Conservation (phyloP, 1,139 yeast species). For the Hyphopichia fennica region DNA sequence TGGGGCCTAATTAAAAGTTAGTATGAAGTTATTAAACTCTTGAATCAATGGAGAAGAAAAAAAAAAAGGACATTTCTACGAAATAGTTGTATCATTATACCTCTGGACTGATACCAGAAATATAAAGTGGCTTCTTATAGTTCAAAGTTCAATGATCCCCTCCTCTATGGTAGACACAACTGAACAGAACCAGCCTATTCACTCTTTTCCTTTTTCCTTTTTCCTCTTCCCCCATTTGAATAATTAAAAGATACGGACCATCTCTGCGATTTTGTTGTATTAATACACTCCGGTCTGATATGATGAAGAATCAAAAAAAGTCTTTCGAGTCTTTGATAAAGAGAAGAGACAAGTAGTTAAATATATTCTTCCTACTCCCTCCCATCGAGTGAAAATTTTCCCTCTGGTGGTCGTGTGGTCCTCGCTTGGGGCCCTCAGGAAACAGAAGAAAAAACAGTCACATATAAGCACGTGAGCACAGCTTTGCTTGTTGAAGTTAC, state of each 20-base stretch:
- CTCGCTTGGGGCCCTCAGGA: background rate
- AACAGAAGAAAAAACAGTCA: constrained; percentile 14
- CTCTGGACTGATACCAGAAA: background rate
- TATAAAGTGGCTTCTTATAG: background rate
- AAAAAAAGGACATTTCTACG: background rate
- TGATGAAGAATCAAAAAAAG: constrained; percentile 15
- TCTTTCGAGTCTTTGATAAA: background rate
- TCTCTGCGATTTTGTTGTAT: constrained; percentile 76
- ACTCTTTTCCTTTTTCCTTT: background rate
- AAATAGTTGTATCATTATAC: constrained; percentile 4
- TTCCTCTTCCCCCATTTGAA: too few species aligned
- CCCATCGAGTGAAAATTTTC: background rate
- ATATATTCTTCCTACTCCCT: background rate
- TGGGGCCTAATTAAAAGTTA: constrained; percentile 76
- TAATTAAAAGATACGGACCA: constrained; percentile 68
- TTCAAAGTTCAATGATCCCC: too few species aligned
- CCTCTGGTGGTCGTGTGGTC: too few species aligned
- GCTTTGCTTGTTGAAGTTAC: background rate
- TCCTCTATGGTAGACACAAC: too few species aligned
- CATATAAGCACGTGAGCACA: constrained; percentile 5
- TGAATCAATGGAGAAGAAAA: background rate
- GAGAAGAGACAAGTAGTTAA: background rate
- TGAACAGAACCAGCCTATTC: background rate
- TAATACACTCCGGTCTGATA: constrained; percentile 88
- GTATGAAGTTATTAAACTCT: constrained; percentile 19